Evolutionary conservation across 169 alveolate genomes (phyloP).

Genomic region (Cyclospora cayetanensis): DNA sequence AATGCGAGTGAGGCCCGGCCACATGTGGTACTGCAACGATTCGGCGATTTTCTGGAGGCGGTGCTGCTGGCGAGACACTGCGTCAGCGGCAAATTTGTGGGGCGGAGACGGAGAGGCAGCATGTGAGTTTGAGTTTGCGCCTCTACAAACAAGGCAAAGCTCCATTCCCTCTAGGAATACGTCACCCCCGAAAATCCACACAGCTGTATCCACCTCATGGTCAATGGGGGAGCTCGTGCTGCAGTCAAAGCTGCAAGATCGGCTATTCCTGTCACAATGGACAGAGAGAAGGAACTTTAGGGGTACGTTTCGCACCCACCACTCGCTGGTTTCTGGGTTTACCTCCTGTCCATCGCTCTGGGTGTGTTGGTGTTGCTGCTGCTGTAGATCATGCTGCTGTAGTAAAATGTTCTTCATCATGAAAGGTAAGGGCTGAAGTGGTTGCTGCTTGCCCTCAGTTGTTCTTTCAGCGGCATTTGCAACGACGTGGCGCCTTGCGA

Average conservation of each 20-base stretch:
- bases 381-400: not conserved
- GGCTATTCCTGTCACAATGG: not conserved
- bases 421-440: not conserved
- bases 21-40: not conserved
- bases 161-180: not conserved
- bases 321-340: not conserved
- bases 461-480: not conserved
- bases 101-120: not conserved
- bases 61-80: not conserved
- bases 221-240: not conserved
- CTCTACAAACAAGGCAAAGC: not conserved
- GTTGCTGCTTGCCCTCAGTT: not conserved
- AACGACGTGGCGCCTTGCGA: not conserved
- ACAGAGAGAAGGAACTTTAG: not conserved
- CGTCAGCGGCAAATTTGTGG: not conserved
- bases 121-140: not conserved
- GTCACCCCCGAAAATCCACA: not conserved
- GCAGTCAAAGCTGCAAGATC: not conserved
- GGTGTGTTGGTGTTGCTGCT: not conserved
- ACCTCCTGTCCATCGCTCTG: not conserved
- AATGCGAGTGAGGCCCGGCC: not conserved
- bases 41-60: not conserved
- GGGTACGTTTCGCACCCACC: not conserved
- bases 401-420: not conserved
- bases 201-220: not conserved